Conservation (phyloP, 768 basidiomycete species). For the Rhodosporidiobolus sp. region DNA sequence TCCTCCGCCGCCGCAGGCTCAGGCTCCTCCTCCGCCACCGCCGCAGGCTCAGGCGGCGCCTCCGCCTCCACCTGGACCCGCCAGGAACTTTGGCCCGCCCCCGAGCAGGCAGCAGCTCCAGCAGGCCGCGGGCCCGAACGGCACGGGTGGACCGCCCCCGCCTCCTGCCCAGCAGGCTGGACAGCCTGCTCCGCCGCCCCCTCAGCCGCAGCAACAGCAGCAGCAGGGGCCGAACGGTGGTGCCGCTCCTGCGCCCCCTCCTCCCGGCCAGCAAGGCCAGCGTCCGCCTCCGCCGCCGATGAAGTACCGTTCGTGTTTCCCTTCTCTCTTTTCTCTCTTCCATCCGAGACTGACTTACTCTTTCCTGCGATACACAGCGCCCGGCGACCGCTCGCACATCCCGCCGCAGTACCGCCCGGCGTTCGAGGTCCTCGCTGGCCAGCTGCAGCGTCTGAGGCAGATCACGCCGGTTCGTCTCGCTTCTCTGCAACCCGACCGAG, state of each 20-base stretch:
- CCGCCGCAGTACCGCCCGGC: constrained; percentile 65
- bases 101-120: too few relatives aligned
- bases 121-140: too few relatives aligned
- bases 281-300: constrained; percentile 44
- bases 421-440: constrained; percentile 63
- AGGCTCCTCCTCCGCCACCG: background rate
- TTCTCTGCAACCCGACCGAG: background rate
- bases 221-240: background rate
- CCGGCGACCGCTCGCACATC: constrained; percentile 90
- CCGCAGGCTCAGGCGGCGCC: background rate
- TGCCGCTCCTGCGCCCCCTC: too few relatives aligned
- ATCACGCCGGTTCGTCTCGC: constrained; percentile 63
- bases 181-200: constrained; percentile 44
- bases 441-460: constrained; percentile 67
- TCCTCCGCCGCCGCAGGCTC: constrained; percentile 42
- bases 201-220: constrained; percentile 46
- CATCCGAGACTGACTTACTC: background rate
- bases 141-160: too few relatives aligned
- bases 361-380: too few relatives aligned
- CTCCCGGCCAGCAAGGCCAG: background rate
- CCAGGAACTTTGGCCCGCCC: too few relatives aligned
- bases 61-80: constrained; percentile 30
- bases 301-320: constrained; percentile 60
- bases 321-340: constrained; percentile 1
- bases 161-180: too few relatives aligned